A percentile compares a stretch with the other conserved stretches of the same genome.
Evolutionary conservation across 2,329 filamentous ascomycete species (phyloP).

Genomic region (Stemphylium beticola): DNA sequence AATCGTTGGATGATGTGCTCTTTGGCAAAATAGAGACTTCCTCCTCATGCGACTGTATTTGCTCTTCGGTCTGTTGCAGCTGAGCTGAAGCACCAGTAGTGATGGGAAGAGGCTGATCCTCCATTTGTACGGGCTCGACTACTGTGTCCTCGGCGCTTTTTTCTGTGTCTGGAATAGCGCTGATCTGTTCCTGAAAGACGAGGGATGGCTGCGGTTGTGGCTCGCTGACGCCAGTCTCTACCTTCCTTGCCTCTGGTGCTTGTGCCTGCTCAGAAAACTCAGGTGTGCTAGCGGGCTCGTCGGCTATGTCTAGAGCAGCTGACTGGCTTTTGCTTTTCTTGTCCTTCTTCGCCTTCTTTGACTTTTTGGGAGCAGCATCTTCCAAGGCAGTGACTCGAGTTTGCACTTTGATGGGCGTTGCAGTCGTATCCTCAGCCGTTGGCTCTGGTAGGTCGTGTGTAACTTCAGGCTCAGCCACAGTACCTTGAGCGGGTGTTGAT

Average conservation of each 20-base stretch:
- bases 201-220: neutral
- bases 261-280: conserved; percentile 3
- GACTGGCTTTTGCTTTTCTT: conserved; percentile 36
- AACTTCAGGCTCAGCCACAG: neutral
- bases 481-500: neutral
- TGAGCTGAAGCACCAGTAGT: neutral
- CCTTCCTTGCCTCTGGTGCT: neutral
- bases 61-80: neutral
- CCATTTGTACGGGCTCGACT: neutral
- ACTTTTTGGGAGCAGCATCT: conserved; percentile 32
- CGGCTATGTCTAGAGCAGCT: conserved; percentile 8
- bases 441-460: neutral
- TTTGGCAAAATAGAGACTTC: conserved; percentile 1
- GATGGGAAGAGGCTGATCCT: neutral
- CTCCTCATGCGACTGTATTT: neutral
- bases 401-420: conserved; percentile 7
- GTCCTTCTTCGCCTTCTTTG: conserved; percentile 38
- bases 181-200: neutral
- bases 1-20: neutral
- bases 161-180: neutral
- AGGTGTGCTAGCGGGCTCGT: conserved; percentile 4
- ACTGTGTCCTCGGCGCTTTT: neutral
- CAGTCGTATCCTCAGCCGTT: conserved; percentile 5
- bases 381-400: conserved; percentile 14
- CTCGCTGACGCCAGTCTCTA: neutral